These are phyloP conservation scores for Zymoseptoria ardabiliae DNA, from an alignment of 2,329 filamentous ascomycete species.

Conservation along the genomic window DNA sequence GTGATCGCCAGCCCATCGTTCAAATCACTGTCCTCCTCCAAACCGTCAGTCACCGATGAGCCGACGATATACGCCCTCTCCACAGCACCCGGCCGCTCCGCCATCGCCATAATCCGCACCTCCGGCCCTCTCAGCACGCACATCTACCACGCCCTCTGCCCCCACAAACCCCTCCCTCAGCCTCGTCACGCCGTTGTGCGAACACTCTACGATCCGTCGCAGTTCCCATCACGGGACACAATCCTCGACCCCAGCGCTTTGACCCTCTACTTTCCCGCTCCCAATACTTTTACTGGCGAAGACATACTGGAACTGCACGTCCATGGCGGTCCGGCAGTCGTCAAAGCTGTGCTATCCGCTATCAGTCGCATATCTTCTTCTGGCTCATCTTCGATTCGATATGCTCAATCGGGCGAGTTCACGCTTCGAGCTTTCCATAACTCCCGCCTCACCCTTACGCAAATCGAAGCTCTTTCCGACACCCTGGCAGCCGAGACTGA, in stretches of 20 bases:
- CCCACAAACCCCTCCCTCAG: constrained; percentile 45
- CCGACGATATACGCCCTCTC: constrained; percentile 86
- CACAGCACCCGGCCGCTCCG: constrained; percentile 74
- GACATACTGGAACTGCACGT: constrained; percentile 88
- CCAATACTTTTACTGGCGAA: constrained; percentile 82
- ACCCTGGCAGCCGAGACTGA: constrained; percentile 67
- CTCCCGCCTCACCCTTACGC: constrained; percentile 73
- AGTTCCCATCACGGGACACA: constrained; percentile 33
- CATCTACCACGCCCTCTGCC: constrained; percentile 60
- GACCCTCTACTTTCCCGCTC: constrained; percentile 73
- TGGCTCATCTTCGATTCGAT: constrained; percentile 52
- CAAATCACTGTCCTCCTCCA: background rate
- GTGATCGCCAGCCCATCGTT: background rate
- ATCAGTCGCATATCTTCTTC: constrained; percentile 40
- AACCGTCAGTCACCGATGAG: constrained; percentile 1
- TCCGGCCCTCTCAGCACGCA: constrained; percentile 68
- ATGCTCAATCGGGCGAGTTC: constrained; percentile 93
- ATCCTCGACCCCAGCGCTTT: constrained; percentile 71
- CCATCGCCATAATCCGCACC: constrained; percentile 82
- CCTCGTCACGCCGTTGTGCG: constrained; percentile 64
- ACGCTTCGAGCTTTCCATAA: constrained; percentile 88
- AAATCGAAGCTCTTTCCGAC: constrained; percentile 62
- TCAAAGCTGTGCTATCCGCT: constrained; percentile 75
- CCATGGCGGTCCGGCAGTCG: constrained; percentile 84
- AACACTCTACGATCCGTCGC: constrained; percentile 57